Evolutionary conservation across 371 early-diverging fungal species (phyloP).

Genomic region (Lichtheimia corymbifera): DNA sequence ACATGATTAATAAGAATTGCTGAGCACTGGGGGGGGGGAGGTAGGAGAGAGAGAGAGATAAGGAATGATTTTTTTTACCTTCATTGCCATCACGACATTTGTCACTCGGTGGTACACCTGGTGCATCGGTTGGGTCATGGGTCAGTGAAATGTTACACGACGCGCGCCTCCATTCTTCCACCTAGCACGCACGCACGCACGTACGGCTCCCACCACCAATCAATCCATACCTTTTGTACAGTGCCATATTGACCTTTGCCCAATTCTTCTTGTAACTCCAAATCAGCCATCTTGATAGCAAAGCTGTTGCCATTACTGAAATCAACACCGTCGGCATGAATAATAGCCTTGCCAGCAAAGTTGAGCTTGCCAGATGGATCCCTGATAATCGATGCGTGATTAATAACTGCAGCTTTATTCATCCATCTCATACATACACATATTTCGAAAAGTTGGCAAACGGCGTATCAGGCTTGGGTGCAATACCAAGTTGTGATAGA

Average conservation of each 20-base stretch:
- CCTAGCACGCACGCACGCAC: no score
- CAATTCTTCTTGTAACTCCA: conserved; percentile 75
- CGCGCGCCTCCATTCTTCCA: no score
- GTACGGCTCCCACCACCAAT: no score
- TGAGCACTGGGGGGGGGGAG: neutral
- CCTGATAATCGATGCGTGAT: conserved; percentile 35
- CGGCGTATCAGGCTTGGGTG: conserved; percentile 48
- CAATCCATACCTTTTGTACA: conserved; percentile 72
- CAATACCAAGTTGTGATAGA: conserved; percentile 37
- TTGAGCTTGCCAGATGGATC: conserved; percentile 89
- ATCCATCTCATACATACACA: conserved; percentile 48
- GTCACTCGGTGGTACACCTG: conserved; percentile 81
- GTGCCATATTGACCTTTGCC: conserved; percentile 93
- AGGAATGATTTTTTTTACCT: conserved; percentile 38
- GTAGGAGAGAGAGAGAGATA: neutral
- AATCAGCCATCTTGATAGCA: conserved; percentile 86
- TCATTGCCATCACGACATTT: conserved; percentile 92
- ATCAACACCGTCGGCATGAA: conserved; percentile 89
- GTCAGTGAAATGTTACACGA: no score
- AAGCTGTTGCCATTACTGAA: conserved; percentile 88
- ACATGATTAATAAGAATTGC: neutral
- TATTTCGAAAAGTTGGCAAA: conserved; percentile 74
- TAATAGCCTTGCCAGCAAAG: conserved; percentile 90
- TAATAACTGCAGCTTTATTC: neutral
- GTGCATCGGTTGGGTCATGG: neutral